Conservation (phyloP, 2,329 filamentous ascomycete genomes). For the Lachnum nothofagi region DNA sequence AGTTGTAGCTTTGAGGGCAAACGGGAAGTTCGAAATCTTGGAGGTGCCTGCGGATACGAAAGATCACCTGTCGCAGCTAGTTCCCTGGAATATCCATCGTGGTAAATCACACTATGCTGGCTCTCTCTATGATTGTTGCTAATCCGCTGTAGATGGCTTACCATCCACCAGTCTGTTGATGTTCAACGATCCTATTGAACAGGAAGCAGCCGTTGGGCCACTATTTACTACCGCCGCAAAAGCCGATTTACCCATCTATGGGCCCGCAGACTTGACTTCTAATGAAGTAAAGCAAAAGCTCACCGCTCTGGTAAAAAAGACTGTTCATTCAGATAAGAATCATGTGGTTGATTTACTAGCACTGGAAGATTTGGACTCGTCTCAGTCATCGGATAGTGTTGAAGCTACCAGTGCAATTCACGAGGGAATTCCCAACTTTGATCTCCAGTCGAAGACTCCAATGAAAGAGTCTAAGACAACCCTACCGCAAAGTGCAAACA, state of each 20-base stretch:
- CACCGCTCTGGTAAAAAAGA: slow-evolving; percentile 28
- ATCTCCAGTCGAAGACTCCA: slow-evolving; percentile 1
- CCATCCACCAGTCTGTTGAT: slow-evolving; percentile 53
- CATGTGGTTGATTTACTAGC: slow-evolving; percentile 22
- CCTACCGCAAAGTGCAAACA: background rate
- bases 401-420: slow-evolving; percentile 4
- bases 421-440: slow-evolving; percentile 15
- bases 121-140: slow-evolving; percentile 19
- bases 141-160: slow-evolving; percentile 39
- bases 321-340: slow-evolving; percentile 19
- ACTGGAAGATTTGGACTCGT: slow-evolving; percentile 1
- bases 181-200: slow-evolving; percentile 49
- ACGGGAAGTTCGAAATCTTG: slow-evolving; percentile 56
- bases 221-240: slow-evolving; percentile 50
- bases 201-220: slow-evolving; percentile 49
- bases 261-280: slow-evolving; percentile 43
- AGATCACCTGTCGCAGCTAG: slow-evolving; percentile 54
- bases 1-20: slow-evolving; percentile 55
- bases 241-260: slow-evolving; percentile 53
- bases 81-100: slow-evolving; percentile 56
- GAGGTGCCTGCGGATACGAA: slow-evolving; percentile 55
- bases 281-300: slow-evolving; percentile 15
- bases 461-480: background rate
- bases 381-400: background rate
- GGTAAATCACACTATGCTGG: slow-evolving; percentile 17